Evolutionary conservation across 805 yeast genomes (phyloP).

Genomic region (Candida pini): DNA sequence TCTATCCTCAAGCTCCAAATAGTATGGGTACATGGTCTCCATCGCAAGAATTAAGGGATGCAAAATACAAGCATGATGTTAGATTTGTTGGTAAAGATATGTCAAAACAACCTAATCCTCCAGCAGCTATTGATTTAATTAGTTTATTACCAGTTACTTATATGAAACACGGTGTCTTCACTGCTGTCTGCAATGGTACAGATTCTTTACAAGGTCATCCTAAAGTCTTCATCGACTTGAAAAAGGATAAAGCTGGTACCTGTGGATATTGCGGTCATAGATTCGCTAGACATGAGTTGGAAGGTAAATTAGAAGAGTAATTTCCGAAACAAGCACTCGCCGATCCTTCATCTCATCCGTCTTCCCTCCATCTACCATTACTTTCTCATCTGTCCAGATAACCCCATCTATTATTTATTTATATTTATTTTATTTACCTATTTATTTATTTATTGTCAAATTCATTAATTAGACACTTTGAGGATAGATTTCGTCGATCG

Average conservation of each 20-base stretch:
- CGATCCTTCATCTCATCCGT: no score
- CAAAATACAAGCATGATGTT: slow-evolving; percentile 48
- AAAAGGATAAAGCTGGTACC: slow-evolving; percentile 62
- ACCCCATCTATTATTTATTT: no score
- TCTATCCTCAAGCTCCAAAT: slow-evolving; percentile 65
- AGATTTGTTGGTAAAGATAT: slow-evolving; percentile 71
- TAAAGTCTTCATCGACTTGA: slow-evolving; percentile 73
- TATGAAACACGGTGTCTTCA: slow-evolving; percentile 38
- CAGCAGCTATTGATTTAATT: slow-evolving; percentile 80
- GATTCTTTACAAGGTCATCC: slow-evolving; percentile 81
- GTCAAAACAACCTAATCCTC: slow-evolving; percentile 66
- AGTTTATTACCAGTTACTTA: slow-evolving; percentile 66
- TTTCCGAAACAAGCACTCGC: no score
- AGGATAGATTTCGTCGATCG: no score
- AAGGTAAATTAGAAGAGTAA: slow-evolving; percentile 20
- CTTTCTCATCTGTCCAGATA: no score
- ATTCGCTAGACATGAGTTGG: slow-evolving; percentile 50
- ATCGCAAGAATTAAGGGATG: slow-evolving; percentile 56
- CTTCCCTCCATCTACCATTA: no score
- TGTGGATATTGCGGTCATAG: slow-evolving; percentile 82
- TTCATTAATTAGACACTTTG: no score
- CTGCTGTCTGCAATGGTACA: slow-evolving; percentile 83
- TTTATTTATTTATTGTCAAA: no score
- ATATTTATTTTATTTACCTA: no score
- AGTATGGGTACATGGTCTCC: slow-evolving; percentile 65